Percentiles rank a stretch among this genome's conserved stretches.
phyloP scores from a whole-genome alignment of 2,329 filamentous ascomycete genomes.

The Xylaria sp. region DNA sequence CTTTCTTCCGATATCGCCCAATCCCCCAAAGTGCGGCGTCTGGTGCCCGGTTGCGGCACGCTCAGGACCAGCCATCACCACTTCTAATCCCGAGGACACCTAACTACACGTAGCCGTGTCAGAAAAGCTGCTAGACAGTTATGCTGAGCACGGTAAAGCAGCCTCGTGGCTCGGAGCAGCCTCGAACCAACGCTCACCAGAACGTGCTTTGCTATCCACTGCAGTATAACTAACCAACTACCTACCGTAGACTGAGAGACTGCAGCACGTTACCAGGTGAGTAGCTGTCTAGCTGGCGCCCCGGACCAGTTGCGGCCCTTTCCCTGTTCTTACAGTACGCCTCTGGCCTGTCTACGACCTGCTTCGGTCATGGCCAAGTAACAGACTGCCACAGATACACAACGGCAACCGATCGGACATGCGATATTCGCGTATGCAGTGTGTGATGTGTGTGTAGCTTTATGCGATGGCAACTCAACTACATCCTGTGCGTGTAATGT shows the following conservation, averaged over 20 bases:
- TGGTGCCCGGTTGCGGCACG: not conserved
- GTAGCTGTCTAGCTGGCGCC: no score
- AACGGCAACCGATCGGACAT: not conserved
- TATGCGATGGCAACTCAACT: slow-evolving; percentile 6
- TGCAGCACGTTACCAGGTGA: no score
- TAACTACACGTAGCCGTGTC: not conserved
- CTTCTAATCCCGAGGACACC: no score
- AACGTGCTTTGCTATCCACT: not conserved
- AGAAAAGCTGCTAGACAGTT: not conserved
- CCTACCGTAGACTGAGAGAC: not conserved
- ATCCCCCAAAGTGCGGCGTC: not conserved
- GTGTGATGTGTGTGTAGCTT: not conserved
- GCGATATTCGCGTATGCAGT: slow-evolving; percentile 15
- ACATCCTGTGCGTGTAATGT: slow-evolving; percentile 12
- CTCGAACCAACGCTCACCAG: not conserved
- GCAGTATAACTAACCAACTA: no score
- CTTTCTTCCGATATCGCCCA: slow-evolving; percentile 15
- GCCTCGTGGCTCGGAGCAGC: not conserved
- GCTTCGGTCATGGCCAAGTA: not conserved
- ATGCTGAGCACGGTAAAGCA: not conserved
- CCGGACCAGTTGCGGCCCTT: no score
- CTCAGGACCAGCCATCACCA: not conserved
- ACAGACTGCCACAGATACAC: not conserved
- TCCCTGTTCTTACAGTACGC: no score
- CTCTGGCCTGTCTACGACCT: no score